Evolutionary conservation across 148 eudicot species (phyloP), one percentile per base, ranked within the genome.

Genomic region (Arctostaphylos glauca): DNA sequence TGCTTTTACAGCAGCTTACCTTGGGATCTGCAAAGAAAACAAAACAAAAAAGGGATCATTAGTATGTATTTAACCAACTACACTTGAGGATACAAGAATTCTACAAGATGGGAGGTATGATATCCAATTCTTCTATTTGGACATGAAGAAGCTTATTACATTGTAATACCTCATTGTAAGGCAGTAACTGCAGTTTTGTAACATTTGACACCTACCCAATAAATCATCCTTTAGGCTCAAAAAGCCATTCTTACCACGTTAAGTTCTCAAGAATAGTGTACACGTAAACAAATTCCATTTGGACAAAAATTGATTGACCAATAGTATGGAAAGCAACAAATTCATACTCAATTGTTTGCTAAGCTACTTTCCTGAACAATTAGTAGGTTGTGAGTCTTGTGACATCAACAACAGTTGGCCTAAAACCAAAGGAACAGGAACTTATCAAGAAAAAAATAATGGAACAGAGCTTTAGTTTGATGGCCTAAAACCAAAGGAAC

Each of bases 21-120:
- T 89, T 88, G 92, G 81, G 90, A 90, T 91, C 98, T 94, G 94
- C 92, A 94, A 68, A 80, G 85, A 84, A 87, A 60, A 81, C 15
- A 82, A 81, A 81, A 76, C 6, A 84, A 14, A 86, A 19, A 9
- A 0, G 56, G 56, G 74, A 79, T 85, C 38, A 83, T 15, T n/a
- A 81, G 31, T 64, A 58, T 43, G 2, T 44, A 55, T 79, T 78
- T 16, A 77, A 25, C 21, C 62, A 77, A 13, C 44, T 38, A 46
- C 74, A 21, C 1, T 43, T 6, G 48, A 49, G 54, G 66, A 47
- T 62, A 15, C 9, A 21, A 66, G 16, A 66, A 66, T 50, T n/a
- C 64, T 5, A 77, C 48, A 8, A 55, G 19, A 54, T 38, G 12
- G 7, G 72, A 62, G 44, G 62, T 13, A 62, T 77, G 52, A 62